Base-by-base conservation (phyloP, 2,329 filamentous ascomycete species). In the Didymella pomorum region DNA sequence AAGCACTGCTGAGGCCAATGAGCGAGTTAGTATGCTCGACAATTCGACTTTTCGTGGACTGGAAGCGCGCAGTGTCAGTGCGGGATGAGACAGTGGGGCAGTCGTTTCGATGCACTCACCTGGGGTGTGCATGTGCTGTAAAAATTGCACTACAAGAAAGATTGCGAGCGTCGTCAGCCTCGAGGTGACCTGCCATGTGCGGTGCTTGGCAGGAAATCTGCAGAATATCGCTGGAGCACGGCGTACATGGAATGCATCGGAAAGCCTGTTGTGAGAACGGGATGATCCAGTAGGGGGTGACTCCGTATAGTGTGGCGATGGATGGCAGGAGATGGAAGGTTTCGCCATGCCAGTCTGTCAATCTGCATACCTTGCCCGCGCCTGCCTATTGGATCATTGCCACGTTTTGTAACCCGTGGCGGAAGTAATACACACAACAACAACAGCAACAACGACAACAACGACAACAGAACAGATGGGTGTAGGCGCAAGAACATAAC, bases 151-250 rank as follows among this genome's bases (percentile, higher is more conserved):
- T 16, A 16, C 28, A 12, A 35, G 35, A n/a, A 23, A 9, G 26
- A 37, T 16, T 35, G 21, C 21, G 23, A 44, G 52, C 37, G 37
- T 55, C 52, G 52, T 55, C 35, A 55, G 37, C 45, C 33, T 29
- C 37, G 14, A 20, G 16, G 14, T 28, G 28, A 44, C 45, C 37
- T 49, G 45, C 37, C 37, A 8, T 49, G 12, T 48, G 4, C 35
- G 37, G 45, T 37, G 11, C 52, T 55, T 49, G 52, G 52, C 52
- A 26, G 35, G 11, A 49, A n/a, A 21, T 41, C 37, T 49, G 45
- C 45, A 23, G 10, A 8, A 41, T 43, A n/a, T 26, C 12, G 18
- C n/a, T 39, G 35, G 35, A 39, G n/a, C 16, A 16, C 21, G n/a
- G 10, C n/a, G 18, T 11, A 21, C 33, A 18, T 14, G 8, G 8